Conservation (phyloP, 306 rosid species). For the Cicer arietinum region DNA sequence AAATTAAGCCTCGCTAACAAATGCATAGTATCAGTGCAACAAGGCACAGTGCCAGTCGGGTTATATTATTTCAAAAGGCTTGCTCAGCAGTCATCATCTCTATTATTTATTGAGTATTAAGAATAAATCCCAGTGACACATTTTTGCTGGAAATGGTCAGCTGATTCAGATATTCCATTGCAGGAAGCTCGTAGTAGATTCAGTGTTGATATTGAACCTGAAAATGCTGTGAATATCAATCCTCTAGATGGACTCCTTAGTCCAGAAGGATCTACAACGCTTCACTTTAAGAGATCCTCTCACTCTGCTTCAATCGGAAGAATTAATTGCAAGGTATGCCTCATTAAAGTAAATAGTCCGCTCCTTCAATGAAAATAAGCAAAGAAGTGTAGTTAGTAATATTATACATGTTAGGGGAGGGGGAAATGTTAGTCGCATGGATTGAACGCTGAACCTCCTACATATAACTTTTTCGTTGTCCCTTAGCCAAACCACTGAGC, state of each 20-base stretch:
- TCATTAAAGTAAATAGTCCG: conserved; percentile 29
- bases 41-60: background rate
- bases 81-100: background rate
- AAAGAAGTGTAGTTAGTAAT: background rate
- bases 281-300: conserved; percentile 78
- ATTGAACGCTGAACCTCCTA: too few species aligned
- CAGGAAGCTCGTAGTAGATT: conserved; percentile 98
- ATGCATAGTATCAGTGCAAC: background rate
- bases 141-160: conserved; percentile 1
- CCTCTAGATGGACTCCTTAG: conserved; percentile 84
- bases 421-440: too few species aligned
- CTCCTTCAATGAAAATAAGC: conserved; percentile 21
- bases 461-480: too few species aligned
- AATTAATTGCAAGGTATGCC: conserved; percentile 88
- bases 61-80: background rate
- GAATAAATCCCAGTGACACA: conserved; percentile 25
- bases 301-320: conserved; percentile 67
- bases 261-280: conserved; percentile 79
- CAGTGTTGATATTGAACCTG: conserved; percentile 80
- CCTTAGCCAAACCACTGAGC: too few species aligned
- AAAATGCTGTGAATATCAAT: conserved; percentile 63
- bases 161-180: conserved; percentile 37
- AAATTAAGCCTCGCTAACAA: background rate
- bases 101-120: background rate
- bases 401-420: too few species aligned